phyloP scores from a whole-genome alignment of 129 eudicot genomes.

The Calendula officinalis region DNA sequence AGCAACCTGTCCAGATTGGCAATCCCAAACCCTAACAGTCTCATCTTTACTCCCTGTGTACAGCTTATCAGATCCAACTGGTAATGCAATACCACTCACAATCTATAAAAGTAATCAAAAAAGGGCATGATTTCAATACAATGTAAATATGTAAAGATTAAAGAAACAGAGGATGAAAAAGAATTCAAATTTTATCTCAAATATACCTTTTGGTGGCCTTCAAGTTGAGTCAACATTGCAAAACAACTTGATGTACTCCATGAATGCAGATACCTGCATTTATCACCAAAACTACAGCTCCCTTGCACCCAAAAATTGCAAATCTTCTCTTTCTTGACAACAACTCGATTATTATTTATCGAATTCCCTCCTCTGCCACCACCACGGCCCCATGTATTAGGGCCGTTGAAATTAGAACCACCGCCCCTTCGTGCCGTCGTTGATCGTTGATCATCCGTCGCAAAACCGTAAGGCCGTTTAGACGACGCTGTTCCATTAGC shows the following conservation, averaged over 20 bases:
- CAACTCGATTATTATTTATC: slow-evolving; percentile 11
- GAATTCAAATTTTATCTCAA: background rate
- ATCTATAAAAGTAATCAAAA: slow-evolving; percentile 37
- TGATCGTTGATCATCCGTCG: slow-evolving; percentile 44
- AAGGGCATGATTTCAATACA: background rate
- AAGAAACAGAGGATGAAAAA: background rate
- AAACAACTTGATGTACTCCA: slow-evolving; percentile 67
- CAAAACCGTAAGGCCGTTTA: slow-evolving; percentile 51
- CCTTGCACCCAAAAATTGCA: slow-evolving; percentile 75
- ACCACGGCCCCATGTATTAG: slow-evolving; percentile 48
- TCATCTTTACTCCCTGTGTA: slow-evolving; percentile 90
- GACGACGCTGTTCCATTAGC: slow-evolving; percentile 42
- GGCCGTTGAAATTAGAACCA: slow-evolving; percentile 34
- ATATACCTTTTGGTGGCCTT: slow-evolving; percentile 71
- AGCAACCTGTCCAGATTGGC: slow-evolving; percentile 97
- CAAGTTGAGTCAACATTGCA: slow-evolving; percentile 64
- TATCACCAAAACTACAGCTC: slow-evolving; percentile 63
- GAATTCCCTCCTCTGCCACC: slow-evolving; percentile 33
- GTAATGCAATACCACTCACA: slow-evolving; percentile 81
- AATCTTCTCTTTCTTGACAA: slow-evolving; percentile 51
- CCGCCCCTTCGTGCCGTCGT: slow-evolving; percentile 38
- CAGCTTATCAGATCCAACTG: slow-evolving; percentile 85
- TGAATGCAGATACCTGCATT: slow-evolving; percentile 61
- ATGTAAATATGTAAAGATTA: slow-evolving; percentile 3
- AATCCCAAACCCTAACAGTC: slow-evolving; percentile 92